Evolutionary conservation across 805 yeast genomes (phyloP).

Genomic region (Starmerella apis): DNA sequence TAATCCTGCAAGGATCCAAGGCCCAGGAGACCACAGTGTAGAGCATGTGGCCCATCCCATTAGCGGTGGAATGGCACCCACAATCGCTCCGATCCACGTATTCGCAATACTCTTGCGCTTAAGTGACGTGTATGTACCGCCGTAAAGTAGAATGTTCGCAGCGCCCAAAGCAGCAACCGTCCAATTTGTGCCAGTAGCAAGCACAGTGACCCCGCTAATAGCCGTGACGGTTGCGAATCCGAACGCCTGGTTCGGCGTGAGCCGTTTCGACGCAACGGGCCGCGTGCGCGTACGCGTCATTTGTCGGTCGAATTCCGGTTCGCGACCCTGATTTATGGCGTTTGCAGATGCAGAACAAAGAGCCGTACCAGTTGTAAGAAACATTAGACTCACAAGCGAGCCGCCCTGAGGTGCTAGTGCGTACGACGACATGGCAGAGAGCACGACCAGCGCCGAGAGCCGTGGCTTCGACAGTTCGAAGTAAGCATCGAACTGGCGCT

Average conservation of each 20-base stretch:
- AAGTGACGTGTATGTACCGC: conserved; percentile 84
- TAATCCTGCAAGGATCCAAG: conserved; percentile 85
- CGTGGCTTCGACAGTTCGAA: conserved; percentile 83
- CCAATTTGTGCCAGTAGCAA: conserved; percentile 75
- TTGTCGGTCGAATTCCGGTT: conserved; percentile 73
- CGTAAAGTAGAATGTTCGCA: conserved; percentile 67
- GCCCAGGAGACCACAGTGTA: conserved; percentile 66
- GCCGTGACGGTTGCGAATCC: conserved; percentile 71
- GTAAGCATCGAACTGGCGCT: conserved; percentile 33
- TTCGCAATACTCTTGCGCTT: conserved; percentile 76
- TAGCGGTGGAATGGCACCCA: conserved; percentile 95
- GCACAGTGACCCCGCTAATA: conserved; percentile 51
- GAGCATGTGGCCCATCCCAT: conserved; percentile 97
- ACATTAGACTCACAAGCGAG: conserved; percentile 55
- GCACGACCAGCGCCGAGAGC: conserved; percentile 73
- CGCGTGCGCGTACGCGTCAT: conserved; percentile 84
- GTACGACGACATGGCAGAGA: conserved; percentile 87
- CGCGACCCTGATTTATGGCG: conserved; percentile 94
- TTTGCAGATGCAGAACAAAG: conserved; percentile 89
- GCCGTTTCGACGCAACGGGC: conserved; percentile 78
- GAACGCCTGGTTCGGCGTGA: conserved; percentile 69
- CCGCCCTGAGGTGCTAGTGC: conserved; percentile 82
- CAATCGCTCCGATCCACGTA: conserved; percentile 99
- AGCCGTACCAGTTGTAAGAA: conserved; percentile 74
- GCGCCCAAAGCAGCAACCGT: conserved; percentile 75